Evolutionary conservation across 257 asterid species (phyloP).

Genomic region (Scutellaria barbata): DNA sequence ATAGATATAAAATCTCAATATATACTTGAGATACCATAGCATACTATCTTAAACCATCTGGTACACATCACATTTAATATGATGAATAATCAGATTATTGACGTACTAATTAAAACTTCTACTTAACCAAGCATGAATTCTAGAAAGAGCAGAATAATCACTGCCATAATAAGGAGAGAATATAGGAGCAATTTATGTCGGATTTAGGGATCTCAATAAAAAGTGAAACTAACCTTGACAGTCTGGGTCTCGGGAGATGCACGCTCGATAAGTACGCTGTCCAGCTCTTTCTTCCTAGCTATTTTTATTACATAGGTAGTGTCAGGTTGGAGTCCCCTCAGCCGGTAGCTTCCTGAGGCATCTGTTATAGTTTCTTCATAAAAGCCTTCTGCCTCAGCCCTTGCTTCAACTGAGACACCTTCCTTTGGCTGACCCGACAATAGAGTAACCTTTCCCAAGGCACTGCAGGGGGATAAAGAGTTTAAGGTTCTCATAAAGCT

Average conservation of each 20-base stretch:
- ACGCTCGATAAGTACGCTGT: constrained; percentile 66
- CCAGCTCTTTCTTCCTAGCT: constrained; percentile 63
- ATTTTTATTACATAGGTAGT: constrained; percentile 74
- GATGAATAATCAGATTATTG: constrained; percentile 12
- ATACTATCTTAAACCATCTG: not conserved
- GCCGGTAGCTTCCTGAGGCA: constrained; percentile 78
- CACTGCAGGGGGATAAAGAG: constrained; percentile 58
- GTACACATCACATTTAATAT: constrained; percentile 3
- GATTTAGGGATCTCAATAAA: constrained; percentile 24
- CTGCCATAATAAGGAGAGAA: not conserved
- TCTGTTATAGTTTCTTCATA: constrained; percentile 92
- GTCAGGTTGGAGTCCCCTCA: constrained; percentile 92
- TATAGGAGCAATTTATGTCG: constrained; percentile 1
- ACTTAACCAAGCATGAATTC: not conserved
- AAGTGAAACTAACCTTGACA: constrained; percentile 61
- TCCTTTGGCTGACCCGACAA: constrained; percentile 94
- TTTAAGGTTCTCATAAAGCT: constrained; percentile 30
- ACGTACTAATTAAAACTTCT: constrained; percentile 25
- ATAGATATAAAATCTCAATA: not conserved
- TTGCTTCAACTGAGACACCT: constrained; percentile 88
- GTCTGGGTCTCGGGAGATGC: constrained; percentile 78
- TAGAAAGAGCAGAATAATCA: constrained; percentile 12
- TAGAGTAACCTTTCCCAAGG: constrained; percentile 78
- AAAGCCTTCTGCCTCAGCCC: constrained; percentile 85
- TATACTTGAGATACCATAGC: constrained; percentile 22